Evolutionary conservation across 345 rosid species (phyloP).

Genomic region (Clarkia xantiana): DNA sequence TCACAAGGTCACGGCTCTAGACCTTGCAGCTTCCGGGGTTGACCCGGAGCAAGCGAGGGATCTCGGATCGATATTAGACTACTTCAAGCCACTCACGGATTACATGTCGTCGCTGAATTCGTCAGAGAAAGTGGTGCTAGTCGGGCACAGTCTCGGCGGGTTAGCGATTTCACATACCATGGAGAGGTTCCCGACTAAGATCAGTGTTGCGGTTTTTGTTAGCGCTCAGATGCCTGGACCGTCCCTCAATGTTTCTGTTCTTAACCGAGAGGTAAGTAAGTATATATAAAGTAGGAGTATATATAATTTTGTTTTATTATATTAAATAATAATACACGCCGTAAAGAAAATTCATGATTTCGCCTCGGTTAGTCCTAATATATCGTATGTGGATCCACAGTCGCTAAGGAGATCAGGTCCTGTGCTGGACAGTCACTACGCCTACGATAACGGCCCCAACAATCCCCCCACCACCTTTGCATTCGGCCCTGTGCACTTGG

Average conservation of each 20-base stretch:
- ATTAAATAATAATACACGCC: not conserved
- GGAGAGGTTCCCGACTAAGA: constrained; percentile 22
- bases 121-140: constrained; percentile 21
- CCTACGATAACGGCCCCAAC: constrained; percentile 25
- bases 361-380: not conserved
- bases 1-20: constrained; percentile 19
- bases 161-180: constrained; percentile 23
- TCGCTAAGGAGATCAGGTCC: constrained; percentile 15
- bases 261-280: constrained; percentile 19
- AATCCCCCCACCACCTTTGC: constrained; percentile 32
- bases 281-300: too few species aligned
- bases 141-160: constrained; percentile 30
- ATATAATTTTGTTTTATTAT: too few species aligned
- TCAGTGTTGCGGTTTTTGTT: constrained; percentile 18
- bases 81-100: constrained; percentile 20
- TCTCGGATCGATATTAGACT: constrained; percentile 16
- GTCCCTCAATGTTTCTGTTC: constrained; percentile 14
- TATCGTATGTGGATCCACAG: constrained; percentile 7
- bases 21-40: constrained; percentile 27
- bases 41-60: constrained; percentile 10
- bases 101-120: constrained; percentile 12
- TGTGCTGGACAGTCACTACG: constrained; percentile 19
- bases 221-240: constrained; percentile 31
- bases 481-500: constrained; percentile 22
- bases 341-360: not conserved